Conservation (phyloP, 2,329 filamentous ascomycete genomes). For the Seiridium cupressi region DNA sequence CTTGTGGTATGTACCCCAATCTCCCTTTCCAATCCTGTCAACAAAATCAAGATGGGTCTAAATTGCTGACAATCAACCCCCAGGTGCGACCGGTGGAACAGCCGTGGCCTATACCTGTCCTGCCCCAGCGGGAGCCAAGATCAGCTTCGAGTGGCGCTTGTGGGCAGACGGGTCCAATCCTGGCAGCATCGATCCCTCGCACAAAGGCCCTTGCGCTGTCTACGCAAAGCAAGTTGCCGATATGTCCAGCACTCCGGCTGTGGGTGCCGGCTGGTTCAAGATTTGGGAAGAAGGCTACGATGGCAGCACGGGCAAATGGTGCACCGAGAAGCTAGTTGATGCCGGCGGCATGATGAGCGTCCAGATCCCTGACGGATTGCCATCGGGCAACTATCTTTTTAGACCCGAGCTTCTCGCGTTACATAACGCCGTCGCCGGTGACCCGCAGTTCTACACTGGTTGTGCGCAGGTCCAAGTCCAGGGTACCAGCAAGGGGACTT, state of each 20-base stretch:
- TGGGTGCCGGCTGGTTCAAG: constrained; percentile 75
- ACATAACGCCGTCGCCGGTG: constrained; percentile 55
- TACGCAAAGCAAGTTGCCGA: constrained; percentile 70
- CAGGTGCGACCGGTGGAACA: constrained; percentile 42
- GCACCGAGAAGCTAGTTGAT: constrained; percentile 65
- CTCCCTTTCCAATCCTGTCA: constrained; percentile 17
- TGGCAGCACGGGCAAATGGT: constrained; percentile 56
- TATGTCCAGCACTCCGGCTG: constrained; percentile 49
- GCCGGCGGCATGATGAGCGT: constrained; percentile 64
- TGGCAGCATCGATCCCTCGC: constrained; percentile 53
- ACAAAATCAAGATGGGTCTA: no score
- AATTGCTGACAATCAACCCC: no score
- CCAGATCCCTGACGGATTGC: constrained; percentile 58
- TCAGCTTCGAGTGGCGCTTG: constrained; percentile 67
- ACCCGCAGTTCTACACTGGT: constrained; percentile 72
- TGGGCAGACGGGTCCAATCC: constrained; percentile 47
- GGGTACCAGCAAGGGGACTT: constrained; percentile 39
- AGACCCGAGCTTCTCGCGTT: constrained; percentile 69
- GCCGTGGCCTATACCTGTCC: constrained; percentile 49
- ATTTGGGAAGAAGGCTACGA: constrained; percentile 71
- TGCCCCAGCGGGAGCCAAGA: constrained; percentile 47
- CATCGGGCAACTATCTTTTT: constrained; percentile 68
- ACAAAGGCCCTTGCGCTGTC: constrained; percentile 64
- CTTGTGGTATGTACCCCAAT: constrained; percentile 57
- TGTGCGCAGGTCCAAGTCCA: constrained; percentile 70